Evolutionary conservation across 129 eudicot genomes (phyloP).

Genomic region (Artemisia argyi): DNA sequence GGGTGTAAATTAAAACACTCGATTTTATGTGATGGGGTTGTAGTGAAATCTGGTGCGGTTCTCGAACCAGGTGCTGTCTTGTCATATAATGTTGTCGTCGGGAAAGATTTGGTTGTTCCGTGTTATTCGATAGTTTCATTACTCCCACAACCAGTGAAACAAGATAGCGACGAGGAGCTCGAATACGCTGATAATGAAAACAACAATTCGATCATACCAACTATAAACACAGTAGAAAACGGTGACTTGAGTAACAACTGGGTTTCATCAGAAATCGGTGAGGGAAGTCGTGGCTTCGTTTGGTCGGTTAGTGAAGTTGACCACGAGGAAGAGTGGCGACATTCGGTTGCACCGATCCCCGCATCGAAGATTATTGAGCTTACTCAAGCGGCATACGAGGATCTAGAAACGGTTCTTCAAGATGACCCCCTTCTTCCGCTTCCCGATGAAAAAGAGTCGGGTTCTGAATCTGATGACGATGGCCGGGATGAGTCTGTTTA

Average conservation of each 20-base stretch:
- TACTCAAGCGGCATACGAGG: constrained; percentile 40
- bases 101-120: constrained; percentile 71
- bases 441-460: constrained; percentile 61
- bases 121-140: constrained; percentile 91
- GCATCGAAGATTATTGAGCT: constrained; percentile 63
- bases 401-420: constrained; percentile 42
- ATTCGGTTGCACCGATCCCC: constrained; percentile 90
- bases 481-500: constrained; percentile 48
- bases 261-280: constrained; percentile 65
- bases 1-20: constrained; percentile 77
- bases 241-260: constrained; percentile 36
- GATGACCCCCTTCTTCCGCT: constrained; percentile 45
- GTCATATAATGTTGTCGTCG: constrained; percentile 80
- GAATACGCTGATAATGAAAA: constrained; percentile 87
- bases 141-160: constrained; percentile 66
- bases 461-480: constrained; percentile 62
- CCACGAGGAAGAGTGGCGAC: constrained; percentile 87
- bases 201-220: constrained; percentile 48
- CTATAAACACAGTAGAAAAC: constrained; percentile 35
- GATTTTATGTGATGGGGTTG: constrained; percentile 84
- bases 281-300: constrained; percentile 74
- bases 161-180: constrained; percentile 97
- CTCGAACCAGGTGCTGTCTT: constrained; percentile 85
- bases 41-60: constrained; percentile 64
- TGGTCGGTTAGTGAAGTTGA: constrained; percentile 77